These are phyloP conservation scores for Ogataea parapolymorpha DNA, from an alignment of 805 yeast species.

Conservation along the genomic window DNA sequence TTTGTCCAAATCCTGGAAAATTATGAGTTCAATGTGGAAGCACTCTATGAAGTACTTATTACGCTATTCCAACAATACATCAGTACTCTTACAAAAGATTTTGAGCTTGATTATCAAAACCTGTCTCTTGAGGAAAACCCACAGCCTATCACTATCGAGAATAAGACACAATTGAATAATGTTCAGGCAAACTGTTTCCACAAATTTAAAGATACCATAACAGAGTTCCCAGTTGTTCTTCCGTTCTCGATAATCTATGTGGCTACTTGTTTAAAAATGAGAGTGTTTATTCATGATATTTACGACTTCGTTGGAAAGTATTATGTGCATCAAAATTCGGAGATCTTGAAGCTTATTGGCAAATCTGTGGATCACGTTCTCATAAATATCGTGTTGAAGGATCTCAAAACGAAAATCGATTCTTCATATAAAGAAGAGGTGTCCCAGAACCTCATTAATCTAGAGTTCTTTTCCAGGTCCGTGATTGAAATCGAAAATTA, in stretches of 20 bases:
- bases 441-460: slow-evolving; percentile 82
- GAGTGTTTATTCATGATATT: slow-evolving; percentile 61
- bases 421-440: slow-evolving; percentile 83
- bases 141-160: slow-evolving; percentile 77
- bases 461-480: slow-evolving; percentile 81
- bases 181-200: slow-evolving; percentile 43
- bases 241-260: slow-evolving; percentile 91
- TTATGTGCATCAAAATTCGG: slow-evolving; percentile 60
- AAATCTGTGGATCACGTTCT: slow-evolving; percentile 67
- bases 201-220: slow-evolving; percentile 22
- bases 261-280: slow-evolving; percentile 73
- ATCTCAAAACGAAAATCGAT: slow-evolving; percentile 57
- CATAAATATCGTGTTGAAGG: slow-evolving; percentile 60
- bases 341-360: slow-evolving; percentile 56
- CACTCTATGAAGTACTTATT: slow-evolving; percentile 60
- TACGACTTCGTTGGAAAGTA: slow-evolving; percentile 62
- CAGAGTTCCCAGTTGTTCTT: slow-evolving; percentile 55
- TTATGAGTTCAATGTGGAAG: slow-evolving; percentile 55
- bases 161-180: slow-evolving; percentile 56
- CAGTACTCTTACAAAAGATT: slow-evolving; percentile 49
- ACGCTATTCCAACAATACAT: slow-evolving; percentile 59
- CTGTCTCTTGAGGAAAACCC: slow-evolving; percentile 77
- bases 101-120: slow-evolving; percentile 57
- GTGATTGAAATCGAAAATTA: slow-evolving; percentile 61
- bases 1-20: slow-evolving; percentile 76